Evolutionary conservation across 78 protist species (phyloP), one percentile per base, ranked within the genome.

Genomic region (Monocercomonoides exilis): DNA sequence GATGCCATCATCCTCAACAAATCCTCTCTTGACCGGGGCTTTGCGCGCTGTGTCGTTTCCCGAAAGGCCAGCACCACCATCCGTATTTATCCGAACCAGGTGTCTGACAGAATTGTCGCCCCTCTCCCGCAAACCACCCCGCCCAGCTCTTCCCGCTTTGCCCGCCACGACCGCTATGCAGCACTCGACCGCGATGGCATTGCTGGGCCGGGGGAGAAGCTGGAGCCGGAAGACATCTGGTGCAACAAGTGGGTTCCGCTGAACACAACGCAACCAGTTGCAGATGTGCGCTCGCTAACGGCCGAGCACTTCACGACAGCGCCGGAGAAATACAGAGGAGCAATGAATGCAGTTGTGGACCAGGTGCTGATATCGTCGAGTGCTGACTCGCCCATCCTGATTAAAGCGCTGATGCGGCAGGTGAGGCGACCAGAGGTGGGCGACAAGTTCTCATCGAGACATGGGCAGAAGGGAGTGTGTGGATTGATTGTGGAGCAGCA

Each of bases 391-490:
- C 82, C 92, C 33, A 34, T 79, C 77, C 79, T 94, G 11, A 80
- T 96, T 90, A 96, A 97, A 86, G 43, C 95, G 29, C 86, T 91
- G 41, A 38, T 95, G 54, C 87, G 99, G 11, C 46, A 85, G 4
- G 91, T 94, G 36, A 88, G 99, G 0, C 77, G 90, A 1, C 99
- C 99, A 0, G 99, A 98, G 91, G 85, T 97, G 11, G 99, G 99
- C 34, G 99, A 99, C 94, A 99, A 99, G 94, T 99, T 99, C 91
- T 92, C 97, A 1, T 85, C 93, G 11, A 90, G 99, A 1, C 99
- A 98, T 90, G 99, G 99, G 3, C 99, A 99, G 92, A 99, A 99
- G 92, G 99, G 99, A 46, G 98, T 96, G 43, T 85, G 92, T 29
- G 99, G 99, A 32, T 90, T 98, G 70, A 96, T 97, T 38, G 97